phyloP scores from a whole-genome alignment of 257 asterid genomes.

The Leptodermis oblonga region DNA sequence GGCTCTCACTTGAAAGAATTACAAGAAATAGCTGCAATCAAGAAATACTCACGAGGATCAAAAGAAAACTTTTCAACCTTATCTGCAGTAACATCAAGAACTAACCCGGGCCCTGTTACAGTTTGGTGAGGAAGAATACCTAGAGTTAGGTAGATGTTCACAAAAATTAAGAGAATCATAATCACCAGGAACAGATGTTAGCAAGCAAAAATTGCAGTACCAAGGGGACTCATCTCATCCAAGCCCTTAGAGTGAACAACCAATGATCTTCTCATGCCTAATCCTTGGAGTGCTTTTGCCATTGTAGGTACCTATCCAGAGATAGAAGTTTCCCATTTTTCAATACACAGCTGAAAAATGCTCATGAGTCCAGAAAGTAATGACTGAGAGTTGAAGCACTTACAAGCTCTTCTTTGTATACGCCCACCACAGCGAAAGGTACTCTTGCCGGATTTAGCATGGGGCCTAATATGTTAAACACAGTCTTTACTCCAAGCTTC shows the following conservation, averaged over 20 bases:
- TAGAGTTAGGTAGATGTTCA: not conserved
- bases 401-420: slow-evolving; percentile 65
- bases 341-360: not conserved
- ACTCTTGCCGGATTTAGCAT: slow-evolving; percentile 82
- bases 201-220: slow-evolving; percentile 26
- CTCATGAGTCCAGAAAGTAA: not conserved
- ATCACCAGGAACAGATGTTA: not conserved
- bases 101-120: slow-evolving; percentile 66
- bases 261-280: slow-evolving; percentile 74
- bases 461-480: slow-evolving; percentile 76
- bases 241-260: slow-evolving; percentile 83
- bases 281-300: slow-evolving; percentile 73
- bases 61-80: slow-evolving; percentile 57
- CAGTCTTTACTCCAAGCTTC: slow-evolving; percentile 72
- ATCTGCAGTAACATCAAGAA: slow-evolving; percentile 55
- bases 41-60: slow-evolving; percentile 66
- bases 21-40: not conserved
- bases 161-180: not conserved
- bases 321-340: not conserved
- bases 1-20: not conserved
- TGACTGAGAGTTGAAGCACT: slow-evolving; percentile 10
- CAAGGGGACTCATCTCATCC: slow-evolving; percentile 91
- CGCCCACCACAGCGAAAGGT: slow-evolving; percentile 78
- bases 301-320: slow-evolving; percentile 56
- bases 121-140: not conserved